Base-by-base conservation (phyloP, 306 rosid genomes). In the Castanopsis chinensis region DNA sequence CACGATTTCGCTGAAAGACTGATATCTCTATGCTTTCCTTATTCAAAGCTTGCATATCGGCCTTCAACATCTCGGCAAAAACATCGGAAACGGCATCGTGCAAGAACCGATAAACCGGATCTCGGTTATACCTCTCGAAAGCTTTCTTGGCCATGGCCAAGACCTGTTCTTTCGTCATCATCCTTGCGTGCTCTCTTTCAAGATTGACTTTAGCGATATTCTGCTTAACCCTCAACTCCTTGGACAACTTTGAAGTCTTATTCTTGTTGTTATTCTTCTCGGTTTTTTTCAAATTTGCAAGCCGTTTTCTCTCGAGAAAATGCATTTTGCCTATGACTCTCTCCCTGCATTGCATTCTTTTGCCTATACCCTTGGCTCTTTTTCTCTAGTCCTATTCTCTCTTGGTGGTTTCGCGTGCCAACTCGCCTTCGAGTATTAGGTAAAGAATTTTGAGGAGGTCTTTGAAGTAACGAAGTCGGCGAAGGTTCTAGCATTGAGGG, bases 1-100 rank as follows among this genome's bases (percentile, higher is more conserved):
- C 97, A 92, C 97, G 93, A 92, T 41, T 90, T 90, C 0, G 91
- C 90, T 17, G 97, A 90, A 11, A 92, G 87, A 68, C 89, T 90
- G 49, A 92, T 79, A 65, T 83, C 83, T 2, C 30, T 63, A 1
- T n/a, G 3, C 14, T 77, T 63, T 30, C 89, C 84, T 0, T 83
- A 5, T 73, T 85, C 64, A 93, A 57, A 69, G 41, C 74, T 67
- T 84, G 86, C 0, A 87, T 32, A 87, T 93, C 93, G 12, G 79
- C 19, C 77, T 80, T 87, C 86, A 93, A 71, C 19, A 87, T 85
- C 32, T 84, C 79, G 0, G 92, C 89, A 12, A 91, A 93, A 11
- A 81, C 69, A 33, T 93, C 88, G 1, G 94, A 84, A 37, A 91
- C 52, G 3, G 77, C 64, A 41, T 89, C 88, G 13, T 88, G 81